Evolutionary conservation across 2,329 filamentous ascomycete species (phyloP), one percentile per base, ranked within the genome.

Genomic region (Apiospora kogelbergensis): DNA sequence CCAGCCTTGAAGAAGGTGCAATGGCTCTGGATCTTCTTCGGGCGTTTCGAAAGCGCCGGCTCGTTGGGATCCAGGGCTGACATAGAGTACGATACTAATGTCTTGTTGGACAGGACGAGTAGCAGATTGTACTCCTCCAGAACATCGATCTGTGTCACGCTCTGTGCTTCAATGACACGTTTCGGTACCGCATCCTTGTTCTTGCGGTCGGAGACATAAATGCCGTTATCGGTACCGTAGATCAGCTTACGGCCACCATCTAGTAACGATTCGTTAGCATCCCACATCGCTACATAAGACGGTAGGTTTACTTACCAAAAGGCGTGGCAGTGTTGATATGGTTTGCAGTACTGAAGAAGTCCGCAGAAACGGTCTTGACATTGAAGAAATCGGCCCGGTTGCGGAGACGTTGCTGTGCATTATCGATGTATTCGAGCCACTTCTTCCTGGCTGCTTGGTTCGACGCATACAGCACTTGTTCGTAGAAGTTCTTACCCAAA

Each of bases 1-100:
- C 96, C 96, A 22, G 94, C 93, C 82, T 97, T 97, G 89, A 99
- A 99, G 84, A 98, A 99, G 80, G 95, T 98, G 81, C 95, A 97
- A 81, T 98, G 95, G 75, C 93, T 97, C 80, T 95, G 92, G 72
- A 99, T 98, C 85, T 98, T 98, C 84, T 96, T 95, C 10, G 94
- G 94, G 53, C 94, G 89, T 80, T 96, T 97, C 20, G 90, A 89
- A 68, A 95, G 84, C 42, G 93, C 88, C 66, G 91, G 91, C 76
- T 98, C 95, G 72, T 92, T 92, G 2, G 92, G 88, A 75, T 97
- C 95, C 68, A 99, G 85, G 17, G 94, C 94, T 71, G 95, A 91
- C 67, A 97, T 85, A 1, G 94, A 90, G 82, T 96, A 98, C 9
- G 95, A 97, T 74, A 93, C 91, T 11, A 98, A 86, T 0, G 94